These are phyloP conservation scores for Ganoderma leucocontextum DNA, from an alignment of 1,284 basidiomycete species.

Conservation along the genomic window DNA sequence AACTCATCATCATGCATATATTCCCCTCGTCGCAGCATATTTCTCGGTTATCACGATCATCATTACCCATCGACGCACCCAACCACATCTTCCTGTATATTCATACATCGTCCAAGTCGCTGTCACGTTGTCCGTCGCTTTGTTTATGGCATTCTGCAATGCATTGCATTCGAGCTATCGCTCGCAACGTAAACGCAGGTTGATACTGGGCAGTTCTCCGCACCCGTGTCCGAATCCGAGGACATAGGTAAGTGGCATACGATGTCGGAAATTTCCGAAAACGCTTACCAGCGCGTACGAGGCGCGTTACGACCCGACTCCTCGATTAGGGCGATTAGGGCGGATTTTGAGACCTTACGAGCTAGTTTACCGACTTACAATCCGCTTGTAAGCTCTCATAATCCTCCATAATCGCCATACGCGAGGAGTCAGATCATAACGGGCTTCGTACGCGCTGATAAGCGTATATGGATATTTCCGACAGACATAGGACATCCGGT, in stretches of 20 bases:
- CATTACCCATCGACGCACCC: conserved; percentile 1
- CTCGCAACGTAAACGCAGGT: conserved; percentile 5
- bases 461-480: too few species aligned
- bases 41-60: conserved; percentile 1
- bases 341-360: too few species aligned
- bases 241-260: background rate
- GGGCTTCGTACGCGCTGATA: too few species aligned
- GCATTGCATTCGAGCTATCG: conserved; percentile 24
- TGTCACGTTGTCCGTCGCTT: conserved; percentile 32
- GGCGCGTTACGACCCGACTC: too few species aligned
- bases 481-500: conserved; percentile 4
- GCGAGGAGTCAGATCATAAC: too few species aligned
- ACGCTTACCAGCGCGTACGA: too few species aligned
- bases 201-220: conserved; percentile 11
- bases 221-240: conserved; percentile 9
- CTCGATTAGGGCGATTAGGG: too few species aligned
- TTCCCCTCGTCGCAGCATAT: conserved; percentile 13
- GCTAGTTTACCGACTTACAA: too few species aligned
- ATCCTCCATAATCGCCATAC: too few species aligned
- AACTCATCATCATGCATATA: conserved; percentile 4
- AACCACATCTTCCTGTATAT: conserved; percentile 14
- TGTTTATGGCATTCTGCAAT: conserved; percentile 29
- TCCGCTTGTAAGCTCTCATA: too few species aligned
- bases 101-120: conserved; percentile 29
- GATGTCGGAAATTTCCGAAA: too few species aligned